Base-by-base conservation (phyloP, 2,329 filamentous ascomycete genomes). In the Cladosporium velox region DNA sequence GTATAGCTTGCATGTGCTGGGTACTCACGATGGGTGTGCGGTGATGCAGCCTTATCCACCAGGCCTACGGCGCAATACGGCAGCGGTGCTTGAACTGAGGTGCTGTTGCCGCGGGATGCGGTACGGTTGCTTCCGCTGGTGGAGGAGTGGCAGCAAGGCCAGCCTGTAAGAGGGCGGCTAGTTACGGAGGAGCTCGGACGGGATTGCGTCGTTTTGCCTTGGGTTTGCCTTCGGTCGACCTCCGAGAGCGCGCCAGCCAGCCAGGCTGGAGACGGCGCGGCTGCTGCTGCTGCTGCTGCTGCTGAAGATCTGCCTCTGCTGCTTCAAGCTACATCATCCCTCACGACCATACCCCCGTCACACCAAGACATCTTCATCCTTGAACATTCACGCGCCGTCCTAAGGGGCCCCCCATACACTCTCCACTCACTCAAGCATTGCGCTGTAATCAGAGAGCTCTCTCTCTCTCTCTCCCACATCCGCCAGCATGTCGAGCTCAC, bases 401-500 rank as follows among this genome's bases (percentile, higher is more conserved):
- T 21, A 18, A n/a, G 26, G 32, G 60, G 52, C 64, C 44, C 18
- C 54, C 26, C 41, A 47, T 47, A 21, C 41, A 58, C 66, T 67
- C 72, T 65, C 70, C 72, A 70, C 72, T 70, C n/a, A 55, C 68
- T 67, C 18, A 41, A 26, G 32, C 60, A 18, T 11, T n/a, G 26
- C 28, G 41, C 41, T 47, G n/a, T 47, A 47, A 47, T 24, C n/a
- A 21, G 41, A 47, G n/a, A 21, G 41, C 41, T 47, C 41, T 44
- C 41, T 10, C 41, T 35, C 41, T 35, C 34, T 15, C 34, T 14
- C 34, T 35, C 34, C 41, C 41, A 47, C 41, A 47, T 12, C 71
- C 26, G 64, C 47, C 62, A 67, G 59, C 73, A 78, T 78, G 76
- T 76, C 75, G 71, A 76, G 75, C 72, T 76, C 75, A 66, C 75